phyloP scores from a whole-genome alignment of 129 eudicot genomes.

The Ambrosia artemisiifolia region DNA sequence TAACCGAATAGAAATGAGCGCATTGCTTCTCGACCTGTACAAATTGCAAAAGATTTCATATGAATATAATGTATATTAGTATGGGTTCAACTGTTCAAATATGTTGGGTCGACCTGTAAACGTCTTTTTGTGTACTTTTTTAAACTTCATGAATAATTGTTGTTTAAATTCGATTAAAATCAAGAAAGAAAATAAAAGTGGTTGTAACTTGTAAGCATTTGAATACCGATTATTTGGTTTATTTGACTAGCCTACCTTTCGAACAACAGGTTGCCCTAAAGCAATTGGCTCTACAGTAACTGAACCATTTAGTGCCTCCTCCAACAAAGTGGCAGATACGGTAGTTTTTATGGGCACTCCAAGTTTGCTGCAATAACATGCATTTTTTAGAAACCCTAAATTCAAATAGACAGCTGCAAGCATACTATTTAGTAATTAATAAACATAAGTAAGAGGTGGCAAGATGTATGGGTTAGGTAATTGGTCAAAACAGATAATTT shows the following conservation, averaged over 20 bases:
- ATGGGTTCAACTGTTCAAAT: background rate
- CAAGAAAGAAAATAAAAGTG: no score
- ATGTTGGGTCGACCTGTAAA: background rate
- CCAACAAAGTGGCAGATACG: constrained; percentile 84
- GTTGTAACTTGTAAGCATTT: no score
- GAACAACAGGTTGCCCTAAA: constrained; percentile 64
- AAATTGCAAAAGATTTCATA: constrained; percentile 14
- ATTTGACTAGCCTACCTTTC: constrained; percentile 53
- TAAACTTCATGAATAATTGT: no score
- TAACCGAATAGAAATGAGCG: constrained; percentile 93
- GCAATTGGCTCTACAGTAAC: constrained; percentile 60
- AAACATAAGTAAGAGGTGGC: background rate
- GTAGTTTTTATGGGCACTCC: constrained; percentile 98
- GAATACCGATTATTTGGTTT: no score
- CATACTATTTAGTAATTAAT: background rate
- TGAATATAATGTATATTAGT: constrained; percentile 5
- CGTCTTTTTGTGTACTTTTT: background rate
- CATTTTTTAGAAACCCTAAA: background rate
- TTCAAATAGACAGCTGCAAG: constrained; percentile 5
- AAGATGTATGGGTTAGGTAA: background rate
- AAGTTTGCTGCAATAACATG: constrained; percentile 61
- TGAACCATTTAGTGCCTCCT: constrained; percentile 84
- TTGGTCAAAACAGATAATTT: background rate
- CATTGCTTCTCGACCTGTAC: constrained; percentile 89
- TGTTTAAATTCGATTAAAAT: no score